Evolutionary conservation across 2,329 filamentous ascomycete genomes (phyloP).

Genomic region (Endoconidiophora laricicola): DNA sequence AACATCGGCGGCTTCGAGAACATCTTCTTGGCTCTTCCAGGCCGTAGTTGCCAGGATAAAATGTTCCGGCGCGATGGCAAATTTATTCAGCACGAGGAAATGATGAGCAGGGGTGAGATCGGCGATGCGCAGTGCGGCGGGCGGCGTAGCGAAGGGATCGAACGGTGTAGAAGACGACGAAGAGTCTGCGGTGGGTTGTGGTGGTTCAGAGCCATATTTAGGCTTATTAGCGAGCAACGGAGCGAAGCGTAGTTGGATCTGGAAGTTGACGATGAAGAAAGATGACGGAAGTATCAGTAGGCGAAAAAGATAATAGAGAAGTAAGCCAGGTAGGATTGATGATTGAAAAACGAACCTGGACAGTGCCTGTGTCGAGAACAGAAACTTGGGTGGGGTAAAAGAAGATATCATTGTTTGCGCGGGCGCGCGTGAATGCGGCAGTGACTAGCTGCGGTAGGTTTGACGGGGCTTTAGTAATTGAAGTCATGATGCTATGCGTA

Average conservation of each 20-base stretch:
- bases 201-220: constrained; percentile 21
- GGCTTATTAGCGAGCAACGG: constrained; percentile 53
- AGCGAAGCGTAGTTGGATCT: constrained; percentile 62
- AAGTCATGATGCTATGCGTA: neutral
- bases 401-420: constrained; percentile 30
- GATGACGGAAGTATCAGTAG: neutral
- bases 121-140: constrained; percentile 35
- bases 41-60: constrained; percentile 53
- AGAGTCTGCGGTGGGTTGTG: constrained; percentile 13
- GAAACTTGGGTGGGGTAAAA: constrained; percentile 39
- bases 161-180: constrained; percentile 19
- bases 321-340: neutral
- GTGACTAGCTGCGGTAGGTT: constrained; percentile 36
- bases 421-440: constrained; percentile 31
- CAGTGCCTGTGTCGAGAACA: constrained; percentile 26
- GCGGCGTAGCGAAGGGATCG: constrained; percentile 46
- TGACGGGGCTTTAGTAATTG: constrained; percentile 10
- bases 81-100: constrained; percentile 57
- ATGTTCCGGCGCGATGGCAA: constrained; percentile 52
- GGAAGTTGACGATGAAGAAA: neutral
- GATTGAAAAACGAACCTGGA: constrained; percentile 24
- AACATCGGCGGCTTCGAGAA: constrained; percentile 44
- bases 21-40: constrained; percentile 46
- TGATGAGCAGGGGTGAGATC: constrained; percentile 33
- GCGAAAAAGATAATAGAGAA: neutral